phyloP scores from a whole-genome alignment of 176 grass and related monocot genomes.

The Rhynchospora tenuis region DNA sequence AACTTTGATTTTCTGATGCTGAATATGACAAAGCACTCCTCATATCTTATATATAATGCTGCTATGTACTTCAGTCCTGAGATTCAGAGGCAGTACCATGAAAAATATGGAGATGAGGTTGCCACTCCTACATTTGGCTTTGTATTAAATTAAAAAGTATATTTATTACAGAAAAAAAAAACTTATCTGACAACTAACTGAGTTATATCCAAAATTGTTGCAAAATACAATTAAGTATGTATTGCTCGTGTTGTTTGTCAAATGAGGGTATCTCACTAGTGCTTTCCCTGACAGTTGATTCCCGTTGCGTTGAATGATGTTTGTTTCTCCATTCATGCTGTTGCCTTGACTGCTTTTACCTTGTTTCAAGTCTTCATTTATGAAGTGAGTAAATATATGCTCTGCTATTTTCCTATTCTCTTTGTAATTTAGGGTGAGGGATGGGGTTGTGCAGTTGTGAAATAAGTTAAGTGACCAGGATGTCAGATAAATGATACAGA shows the following conservation, averaged over 20 bases:
- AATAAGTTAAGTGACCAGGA: neutral
- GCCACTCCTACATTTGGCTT: neutral
- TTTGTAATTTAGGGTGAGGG: neutral
- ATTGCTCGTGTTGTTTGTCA: neutral
- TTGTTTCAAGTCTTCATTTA: constrained; percentile 93
- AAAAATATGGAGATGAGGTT: constrained; percentile 84
- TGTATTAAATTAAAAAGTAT: neutral
- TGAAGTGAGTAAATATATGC: constrained; percentile 56
- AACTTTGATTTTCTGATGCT: constrained; percentile 92
- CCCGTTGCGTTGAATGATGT: constrained; percentile 97
- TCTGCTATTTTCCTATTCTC: neutral
- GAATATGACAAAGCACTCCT: constrained; percentile 94
- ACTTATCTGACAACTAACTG: constrained; percentile 11
- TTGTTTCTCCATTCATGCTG: constrained; percentile 87
- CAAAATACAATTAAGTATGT: neutral
- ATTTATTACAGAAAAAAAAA: neutral
- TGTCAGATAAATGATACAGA: neutral
- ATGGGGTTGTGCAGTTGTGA: neutral
- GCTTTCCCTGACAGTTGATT: constrained; percentile 61
- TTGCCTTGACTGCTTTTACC: constrained; percentile 84
- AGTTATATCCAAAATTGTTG: neutral
- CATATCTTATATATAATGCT: constrained; percentile 88
- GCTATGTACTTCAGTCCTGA: constrained; percentile 67
- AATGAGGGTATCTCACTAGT: neutral
- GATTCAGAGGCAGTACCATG: constrained; percentile 84